Evolutionary conservation across 306 rosid genomes (phyloP), one percentile per base, ranked within the genome.

Genomic region (Styphnolobium japonicum): DNA sequence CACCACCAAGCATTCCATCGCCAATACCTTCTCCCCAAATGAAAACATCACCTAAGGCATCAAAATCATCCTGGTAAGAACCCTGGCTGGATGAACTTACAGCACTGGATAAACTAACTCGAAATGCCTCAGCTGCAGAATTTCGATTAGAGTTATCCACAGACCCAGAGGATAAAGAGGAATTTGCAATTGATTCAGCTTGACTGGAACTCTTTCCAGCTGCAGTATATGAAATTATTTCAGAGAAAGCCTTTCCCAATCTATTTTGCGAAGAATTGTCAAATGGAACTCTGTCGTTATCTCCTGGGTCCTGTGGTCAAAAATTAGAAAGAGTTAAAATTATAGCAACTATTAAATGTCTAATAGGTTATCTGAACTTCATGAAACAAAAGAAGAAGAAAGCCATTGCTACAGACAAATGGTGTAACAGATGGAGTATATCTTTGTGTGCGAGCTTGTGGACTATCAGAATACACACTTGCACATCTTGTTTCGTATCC

Each of bases 41-140:
- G 69, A 86, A 91, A 74, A 93, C 92, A 90, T 95, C 98, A 31
- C 97, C 88, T 43, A 85, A 64, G 78, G 92, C 86, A 82, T 92
- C 98, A 81, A 89, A 85, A 81, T 93, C 98, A 66, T 95, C 98
- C 22, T 83, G 91, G 73, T 58, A 87, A 69, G 98, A 95, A 69
- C 97, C 89, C 83, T 90, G 98, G 81, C 98, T 95, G 64, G 98
- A 95, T 62, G 97, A 95, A 87, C 98, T 95, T 53, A 95, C 90
- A 15, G 92, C 97, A 87, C 98, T 95, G 49, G 98, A 95, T 83
- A 88, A 84, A 85, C 98, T 95, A 75, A 91, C 90, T 76, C 98
- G 97, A 83, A 87, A 15, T 19, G 86, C 79, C 71, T 95, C 98
- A 45, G 96, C 77, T 61, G 91, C 79, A 67, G 97, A 92, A 81